Base-by-base conservation (phyloP, 2,329 filamentous ascomycete species). In the Apiospora rasikravindrae region DNA sequence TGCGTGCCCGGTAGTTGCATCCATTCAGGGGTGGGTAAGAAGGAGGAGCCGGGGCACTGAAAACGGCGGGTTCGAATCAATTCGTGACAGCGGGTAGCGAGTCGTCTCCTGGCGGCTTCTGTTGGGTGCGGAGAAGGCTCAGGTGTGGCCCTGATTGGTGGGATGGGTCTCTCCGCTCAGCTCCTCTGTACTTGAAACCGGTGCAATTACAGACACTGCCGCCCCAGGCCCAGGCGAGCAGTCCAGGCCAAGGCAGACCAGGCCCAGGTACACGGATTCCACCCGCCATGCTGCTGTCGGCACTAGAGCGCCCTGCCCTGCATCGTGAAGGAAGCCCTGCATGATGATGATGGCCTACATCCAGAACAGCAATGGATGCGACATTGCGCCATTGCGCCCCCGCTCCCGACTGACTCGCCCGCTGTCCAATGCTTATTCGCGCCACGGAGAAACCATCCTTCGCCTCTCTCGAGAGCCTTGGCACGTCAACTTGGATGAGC, bases 401-500 rank as follows among this genome's bases (percentile, higher is more conserved):
- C 53, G 29, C 53, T 37, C 2, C 29, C 10, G 11, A n/a, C 57
- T 61, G 53, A 61, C 26, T 61, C 53, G 51, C 26, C 29, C 14
- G 26, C 6, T 57, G 26, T 10, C 8, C 33, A 14, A 14, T 53
- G 26, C 14, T n/a, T 13, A 2, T 8, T 8, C 10, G 16, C 33
- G n/a, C 33, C 3, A 64, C 29, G 29, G 57, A n/a, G 37, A 22
- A 64, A 64, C 19, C 33, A n/a, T 40, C 33, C 11, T 14, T n/a
- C 22, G 22, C 26, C 4, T n/a, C 33, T 6, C 19, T 64, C 2
- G 33, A 19, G 6, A 19, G 4, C 13, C 57, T 40, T 24, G 57
- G 29, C 57, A 64, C 33, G 57, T 64, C 57, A 64, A 22, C 40
- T 64, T 64, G 57, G 57, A 64, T 64, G 57, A 64, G 22, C 33